Evolutionary conservation across 208 protist species (phyloP).

Genomic region (Baffinella frigidus): DNA sequence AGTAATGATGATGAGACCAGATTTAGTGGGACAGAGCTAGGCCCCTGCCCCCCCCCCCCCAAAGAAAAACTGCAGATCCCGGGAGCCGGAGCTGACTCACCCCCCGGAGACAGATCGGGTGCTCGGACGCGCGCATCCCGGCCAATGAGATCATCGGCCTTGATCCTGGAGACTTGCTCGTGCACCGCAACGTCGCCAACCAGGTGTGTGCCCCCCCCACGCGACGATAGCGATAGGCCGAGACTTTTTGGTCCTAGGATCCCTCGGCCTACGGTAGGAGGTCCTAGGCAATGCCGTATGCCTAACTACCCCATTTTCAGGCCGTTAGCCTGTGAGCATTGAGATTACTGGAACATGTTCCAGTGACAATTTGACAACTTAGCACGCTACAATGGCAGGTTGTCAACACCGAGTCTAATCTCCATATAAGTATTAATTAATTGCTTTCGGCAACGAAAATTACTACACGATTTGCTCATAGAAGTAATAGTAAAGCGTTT

Average conservation of each 20-base stretch:
- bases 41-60: no score
- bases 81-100: background rate
- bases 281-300: background rate
- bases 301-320: no score
- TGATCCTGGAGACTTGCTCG: background rate
- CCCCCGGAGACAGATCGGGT: background rate
- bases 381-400: background rate
- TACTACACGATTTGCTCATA: background rate
- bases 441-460: background rate
- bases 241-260: background rate
- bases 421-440: background rate
- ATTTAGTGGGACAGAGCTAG: no score
- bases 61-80: no score
- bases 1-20: no score
- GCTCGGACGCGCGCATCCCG: background rate
- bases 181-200: slow-evolving; percentile 28
- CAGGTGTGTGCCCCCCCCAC: no score
- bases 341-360: no score
- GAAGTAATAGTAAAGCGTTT: no score
- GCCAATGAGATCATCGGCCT: slow-evolving; percentile 1
- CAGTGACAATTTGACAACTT: no score
- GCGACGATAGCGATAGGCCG: no score
- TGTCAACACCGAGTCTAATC: background rate
- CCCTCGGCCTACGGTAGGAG: background rate
- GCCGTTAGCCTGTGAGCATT: no score